phyloP scores from a whole-genome alignment of 2,329 filamentous ascomycete species.

The Cercospora beticola region DNA sequence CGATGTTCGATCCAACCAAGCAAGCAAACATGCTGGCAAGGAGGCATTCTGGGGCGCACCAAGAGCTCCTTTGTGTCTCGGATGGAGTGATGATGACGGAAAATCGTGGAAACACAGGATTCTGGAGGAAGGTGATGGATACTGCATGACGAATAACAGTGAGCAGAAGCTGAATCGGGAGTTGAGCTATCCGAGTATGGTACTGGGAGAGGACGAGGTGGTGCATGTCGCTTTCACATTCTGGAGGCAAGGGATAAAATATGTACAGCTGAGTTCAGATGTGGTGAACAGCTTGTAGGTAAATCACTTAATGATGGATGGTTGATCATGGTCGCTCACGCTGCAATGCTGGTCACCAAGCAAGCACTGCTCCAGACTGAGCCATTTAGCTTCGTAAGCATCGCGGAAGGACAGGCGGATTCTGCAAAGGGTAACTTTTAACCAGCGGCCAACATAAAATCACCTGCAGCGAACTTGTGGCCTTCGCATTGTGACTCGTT shows the following conservation, averaged over 20 bases:
- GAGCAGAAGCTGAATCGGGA: conserved; percentile 25
- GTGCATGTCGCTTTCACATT: conserved; percentile 24
- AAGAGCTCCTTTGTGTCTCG: conserved; percentile 22
- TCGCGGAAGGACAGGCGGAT: not conserved
- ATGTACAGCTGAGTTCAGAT: conserved; percentile 12
- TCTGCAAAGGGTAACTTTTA: not conserved
- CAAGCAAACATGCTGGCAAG: conserved; percentile 19
- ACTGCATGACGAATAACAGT: conserved; percentile 27
- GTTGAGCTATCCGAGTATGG: conserved; percentile 24
- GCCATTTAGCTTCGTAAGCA: not conserved
- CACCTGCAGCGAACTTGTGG: not conserved
- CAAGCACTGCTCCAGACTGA: not conserved
- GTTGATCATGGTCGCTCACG: not conserved
- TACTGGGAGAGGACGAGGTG: conserved; percentile 2
- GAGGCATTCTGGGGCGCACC: conserved; percentile 26
- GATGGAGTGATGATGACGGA: conserved; percentile 22
- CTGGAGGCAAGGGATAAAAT: conserved; percentile 25
- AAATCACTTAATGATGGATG: not conserved
- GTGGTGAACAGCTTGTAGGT: not conserved
- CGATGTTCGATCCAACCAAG: conserved; percentile 19
- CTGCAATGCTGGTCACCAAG: not conserved
- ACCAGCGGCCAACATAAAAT: too few species aligned
- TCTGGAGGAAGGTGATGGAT: conserved; percentile 23
- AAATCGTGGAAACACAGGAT: conserved; percentile 14
- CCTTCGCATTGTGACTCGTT: not conserved